These are phyloP conservation scores for Melaleuca alternifolia DNA, from an alignment of 345 rosid species.

Conservation along the genomic window DNA sequence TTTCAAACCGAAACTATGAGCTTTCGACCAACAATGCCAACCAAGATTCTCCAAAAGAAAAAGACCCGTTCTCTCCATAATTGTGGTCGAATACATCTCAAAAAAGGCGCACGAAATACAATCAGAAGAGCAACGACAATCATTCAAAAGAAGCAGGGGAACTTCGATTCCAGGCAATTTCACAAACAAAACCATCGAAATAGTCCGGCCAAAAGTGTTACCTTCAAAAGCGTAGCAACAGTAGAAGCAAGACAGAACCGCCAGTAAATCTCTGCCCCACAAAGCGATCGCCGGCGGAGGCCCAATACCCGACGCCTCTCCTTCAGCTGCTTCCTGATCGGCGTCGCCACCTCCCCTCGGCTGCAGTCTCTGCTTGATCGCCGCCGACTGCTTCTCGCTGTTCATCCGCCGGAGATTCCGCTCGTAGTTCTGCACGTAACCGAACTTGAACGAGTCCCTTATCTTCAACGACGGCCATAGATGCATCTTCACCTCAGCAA, in stretches of 20 bases:
- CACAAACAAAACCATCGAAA: neutral
- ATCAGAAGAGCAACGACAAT: neutral
- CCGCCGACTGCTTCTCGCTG: conserved; percentile 15
- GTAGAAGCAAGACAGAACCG: conserved; percentile 39
- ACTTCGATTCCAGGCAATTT: neutral
- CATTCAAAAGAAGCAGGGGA: neutral
- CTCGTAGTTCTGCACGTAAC: conserved; percentile 32
- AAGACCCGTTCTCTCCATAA: neutral
- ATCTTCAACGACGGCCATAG: conserved; percentile 55
- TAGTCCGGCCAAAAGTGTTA: neutral
- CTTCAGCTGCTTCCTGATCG: neutral
- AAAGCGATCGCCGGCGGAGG: neutral
- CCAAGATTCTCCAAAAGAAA: neutral
- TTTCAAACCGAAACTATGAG: neutral
- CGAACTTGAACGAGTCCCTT: conserved; percentile 53
- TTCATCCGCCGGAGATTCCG: conserved; percentile 52
- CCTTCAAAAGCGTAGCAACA: conserved; percentile 60
- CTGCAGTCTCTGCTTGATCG: conserved; percentile 18
- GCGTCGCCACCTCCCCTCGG: neutral
- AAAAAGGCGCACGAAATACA: neutral
- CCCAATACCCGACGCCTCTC: neutral
- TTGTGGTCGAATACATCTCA: neutral
- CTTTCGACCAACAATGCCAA: neutral
- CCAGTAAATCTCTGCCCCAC: conserved; percentile 19
- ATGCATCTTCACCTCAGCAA: conserved; percentile 29